Base-by-base conservation (phyloP, 2,329 filamentous ascomycete genomes). In the Talaromyces albobiverticillius region DNA sequence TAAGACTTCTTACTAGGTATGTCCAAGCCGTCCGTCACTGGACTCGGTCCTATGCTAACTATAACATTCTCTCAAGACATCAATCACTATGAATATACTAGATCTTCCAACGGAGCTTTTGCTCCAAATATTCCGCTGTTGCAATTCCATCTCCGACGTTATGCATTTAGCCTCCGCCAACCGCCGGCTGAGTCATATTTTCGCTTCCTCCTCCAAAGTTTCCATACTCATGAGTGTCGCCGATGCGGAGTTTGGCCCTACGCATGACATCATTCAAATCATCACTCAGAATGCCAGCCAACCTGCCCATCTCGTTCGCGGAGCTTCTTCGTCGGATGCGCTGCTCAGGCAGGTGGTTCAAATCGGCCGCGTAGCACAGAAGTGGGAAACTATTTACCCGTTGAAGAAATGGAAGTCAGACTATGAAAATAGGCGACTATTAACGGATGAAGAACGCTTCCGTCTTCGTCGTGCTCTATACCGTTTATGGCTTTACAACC, bases 351-450 rank as follows among this genome's bases (percentile, higher is more conserved):
- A 85, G 59, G 72, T 84, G 41, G 68, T 83, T 22, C 70, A 74
- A 41, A 71, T 80, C 16, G 83, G 83, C 40, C 72, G 74, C 13
- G 71, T 83, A 1, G 83, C 82, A 4, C 75, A 76, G 61, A 77
- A 78, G 60, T 85, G 82, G 78, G 79, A 80, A 61, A 73, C 76
- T n/a, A 76, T 85, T n/a, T 86, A 84, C 61, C 81, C 82, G 0
- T 75, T 80, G 63, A 83, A 83, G 67, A 84, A 83, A 64, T 86
- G 83, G 83, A 83, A 82, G 61, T 63, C 71, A 53, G 76, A 83
- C 60, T 84, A 74, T 58, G 77, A 79, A 53, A 71, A 78, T 53
- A 78, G 83, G 9, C 79, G 83, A 9, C 72, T 81, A 2, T 68
- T 86, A 46, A 77, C 73, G 1, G 56, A 59, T 32, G 57, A 70